These are phyloP conservation scores for Theobroma grandiflorum DNA, from an alignment of 441 rosid genomes.

Conservation along the genomic window DNA sequence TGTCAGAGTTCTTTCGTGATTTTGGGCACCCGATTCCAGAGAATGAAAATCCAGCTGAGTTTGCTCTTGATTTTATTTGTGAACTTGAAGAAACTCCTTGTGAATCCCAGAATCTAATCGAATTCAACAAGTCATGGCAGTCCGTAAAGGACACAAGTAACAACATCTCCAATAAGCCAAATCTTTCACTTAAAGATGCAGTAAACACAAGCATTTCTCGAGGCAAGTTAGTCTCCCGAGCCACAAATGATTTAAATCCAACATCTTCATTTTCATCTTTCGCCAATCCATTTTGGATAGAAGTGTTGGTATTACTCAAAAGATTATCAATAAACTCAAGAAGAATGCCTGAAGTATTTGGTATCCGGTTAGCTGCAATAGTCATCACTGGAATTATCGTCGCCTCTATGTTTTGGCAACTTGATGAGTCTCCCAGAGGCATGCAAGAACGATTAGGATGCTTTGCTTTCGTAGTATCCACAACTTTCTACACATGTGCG, in stretches of 20 bases:
- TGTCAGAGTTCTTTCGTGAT: slow-evolving; percentile 58
- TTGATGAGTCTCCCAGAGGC: slow-evolving; percentile 82
- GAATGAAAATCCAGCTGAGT: slow-evolving; percentile 68
- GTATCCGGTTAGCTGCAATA: slow-evolving; percentile 78
- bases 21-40: slow-evolving; percentile 74
- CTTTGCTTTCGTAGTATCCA: slow-evolving; percentile 88
- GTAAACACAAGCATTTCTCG: slow-evolving; percentile 63
- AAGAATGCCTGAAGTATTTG: slow-evolving; percentile 79
- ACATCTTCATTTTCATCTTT: slow-evolving; percentile 59
- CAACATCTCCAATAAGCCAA: slow-evolving; percentile 16
- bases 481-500: slow-evolving; percentile 90
- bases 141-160: slow-evolving; percentile 32
- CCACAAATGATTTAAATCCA: slow-evolving; percentile 49
- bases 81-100: slow-evolving; percentile 68
- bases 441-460: slow-evolving; percentile 80
- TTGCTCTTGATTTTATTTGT: slow-evolving; percentile 69
- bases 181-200: slow-evolving; percentile 57
- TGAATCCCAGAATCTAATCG: slow-evolving; percentile 59
- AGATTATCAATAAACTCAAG: slow-evolving; percentile 68
- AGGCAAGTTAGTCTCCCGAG: slow-evolving; percentile 72
- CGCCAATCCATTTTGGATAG: slow-evolving; percentile 83
- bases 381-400: slow-evolving; percentile 72
- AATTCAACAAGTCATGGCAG: slow-evolving; percentile 70
- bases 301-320: slow-evolving; percentile 71
- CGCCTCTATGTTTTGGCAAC: slow-evolving; percentile 73